Percentiles rank a stretch among this genome's conserved stretches.
Conservation (phyloP, 2,329 filamentous ascomycete species). For the Arthroderma sp. region DNA sequence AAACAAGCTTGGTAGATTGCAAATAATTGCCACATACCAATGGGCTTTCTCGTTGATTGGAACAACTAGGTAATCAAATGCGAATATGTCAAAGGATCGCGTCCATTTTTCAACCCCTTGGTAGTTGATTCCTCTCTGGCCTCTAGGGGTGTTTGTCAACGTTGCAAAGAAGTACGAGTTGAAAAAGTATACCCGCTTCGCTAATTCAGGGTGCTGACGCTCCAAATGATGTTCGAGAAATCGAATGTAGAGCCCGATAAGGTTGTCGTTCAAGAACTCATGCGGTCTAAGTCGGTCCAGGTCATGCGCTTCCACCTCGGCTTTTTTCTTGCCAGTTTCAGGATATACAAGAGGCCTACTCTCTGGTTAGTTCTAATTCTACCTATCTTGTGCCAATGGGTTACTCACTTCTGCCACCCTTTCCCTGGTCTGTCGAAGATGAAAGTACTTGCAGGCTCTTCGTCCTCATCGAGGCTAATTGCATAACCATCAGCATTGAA, state of each 20-base stretch:
- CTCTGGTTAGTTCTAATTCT: constrained; percentile 1
- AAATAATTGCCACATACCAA: constrained; percentile 94
- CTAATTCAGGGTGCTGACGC: constrained; percentile 42
- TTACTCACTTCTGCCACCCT: neutral
- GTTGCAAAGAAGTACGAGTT: constrained; percentile 86
- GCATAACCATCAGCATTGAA: neutral
- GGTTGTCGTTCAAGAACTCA: constrained; percentile 81
- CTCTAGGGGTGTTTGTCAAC: constrained; percentile 48
- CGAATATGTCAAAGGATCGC: constrained; percentile 67
- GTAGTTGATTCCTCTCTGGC: constrained; percentile 59
- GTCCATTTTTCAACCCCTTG: constrained; percentile 81
- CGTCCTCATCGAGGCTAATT: neutral
- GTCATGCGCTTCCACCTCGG: constrained; percentile 34
- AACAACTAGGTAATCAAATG: constrained; percentile 77
- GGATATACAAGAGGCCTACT: constrained; percentile 35
- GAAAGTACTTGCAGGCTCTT: neutral
- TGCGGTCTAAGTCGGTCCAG: constrained; percentile 66
- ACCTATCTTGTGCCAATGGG: neutral
- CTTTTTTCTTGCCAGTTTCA: constrained; percentile 35
- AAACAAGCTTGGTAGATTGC: constrained; percentile 55
- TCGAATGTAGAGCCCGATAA: constrained; percentile 78
- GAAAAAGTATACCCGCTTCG: constrained; percentile 68
- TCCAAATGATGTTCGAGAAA: constrained; percentile 54
- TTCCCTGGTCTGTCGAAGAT: neutral
- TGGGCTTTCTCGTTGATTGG: constrained; percentile 79